Evolutionary conservation across 768 basidiomycete species (phyloP).

Genomic region (Amanita inopinata): DNA sequence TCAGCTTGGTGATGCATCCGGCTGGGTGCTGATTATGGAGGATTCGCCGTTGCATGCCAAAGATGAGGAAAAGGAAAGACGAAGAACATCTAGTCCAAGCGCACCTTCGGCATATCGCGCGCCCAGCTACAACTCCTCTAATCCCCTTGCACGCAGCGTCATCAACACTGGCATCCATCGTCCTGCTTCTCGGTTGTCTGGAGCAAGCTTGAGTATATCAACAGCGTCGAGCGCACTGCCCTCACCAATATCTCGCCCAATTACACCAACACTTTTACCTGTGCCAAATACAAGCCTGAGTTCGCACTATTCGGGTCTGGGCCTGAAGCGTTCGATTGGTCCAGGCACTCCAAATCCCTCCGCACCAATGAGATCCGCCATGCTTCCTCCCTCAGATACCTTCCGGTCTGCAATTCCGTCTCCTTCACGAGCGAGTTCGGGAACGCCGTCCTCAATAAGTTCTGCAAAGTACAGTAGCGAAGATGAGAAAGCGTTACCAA

Average conservation of each 20-base stretch:
- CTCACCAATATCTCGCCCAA: slow-evolving; percentile 58
- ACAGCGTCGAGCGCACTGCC: slow-evolving; percentile 54
- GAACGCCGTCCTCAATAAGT: slow-evolving; percentile 27
- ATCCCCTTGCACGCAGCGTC: slow-evolving; percentile 32
- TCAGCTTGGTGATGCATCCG: slow-evolving; percentile 48
- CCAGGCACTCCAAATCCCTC: slow-evolving; percentile 17
- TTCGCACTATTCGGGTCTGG: slow-evolving; percentile 27
- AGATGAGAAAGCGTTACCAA: slow-evolving; percentile 8
- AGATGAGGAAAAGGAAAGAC: slow-evolving; percentile 42
- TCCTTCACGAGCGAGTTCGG: slow-evolving; percentile 32
- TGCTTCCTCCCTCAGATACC: slow-evolving; percentile 1
- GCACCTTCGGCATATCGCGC: slow-evolving; percentile 44
- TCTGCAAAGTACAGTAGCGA: slow-evolving; percentile 13
- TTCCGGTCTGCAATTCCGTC: slow-evolving; percentile 3
- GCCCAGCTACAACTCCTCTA: slow-evolving; percentile 30
- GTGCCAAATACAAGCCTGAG: slow-evolving; percentile 47
- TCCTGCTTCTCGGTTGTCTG: slow-evolving; percentile 68
- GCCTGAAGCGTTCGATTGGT: slow-evolving; percentile 45
- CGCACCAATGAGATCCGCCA: slow-evolving; percentile 9
- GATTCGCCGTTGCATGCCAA: slow-evolving; percentile 68
- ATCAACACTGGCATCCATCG: slow-evolving; percentile 41
- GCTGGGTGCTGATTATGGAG: slow-evolving; percentile 88
- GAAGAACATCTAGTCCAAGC: slow-evolving; percentile 55
- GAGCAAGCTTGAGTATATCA: slow-evolving; percentile 36
- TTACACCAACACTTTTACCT: slow-evolving; percentile 74